These are phyloP conservation scores for Hypericum perforatum DNA, from an alignment of 345 rosid species.

Conservation along the genomic window DNA sequence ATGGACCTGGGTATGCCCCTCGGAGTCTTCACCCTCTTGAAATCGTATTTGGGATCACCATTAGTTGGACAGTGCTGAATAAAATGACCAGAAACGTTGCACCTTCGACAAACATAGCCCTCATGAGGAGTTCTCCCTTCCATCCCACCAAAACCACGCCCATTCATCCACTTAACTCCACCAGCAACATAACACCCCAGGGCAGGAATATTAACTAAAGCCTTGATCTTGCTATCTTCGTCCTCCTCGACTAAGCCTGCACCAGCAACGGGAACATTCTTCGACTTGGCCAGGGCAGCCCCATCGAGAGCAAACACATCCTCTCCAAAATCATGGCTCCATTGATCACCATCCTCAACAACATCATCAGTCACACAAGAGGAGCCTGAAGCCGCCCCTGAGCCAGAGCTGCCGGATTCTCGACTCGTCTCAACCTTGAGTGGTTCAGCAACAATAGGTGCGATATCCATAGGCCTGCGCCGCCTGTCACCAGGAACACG, in stretches of 20 bases:
- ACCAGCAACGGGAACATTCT: not conserved
- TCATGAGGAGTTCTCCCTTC: not conserved
- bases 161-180: too few species aligned
- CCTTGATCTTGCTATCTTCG: not conserved
- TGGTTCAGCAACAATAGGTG: not conserved
- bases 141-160: not conserved
- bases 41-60: too few species aligned
- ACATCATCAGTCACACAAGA: too few species aligned
- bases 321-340: not conserved
- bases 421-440: not conserved
- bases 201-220: not conserved
- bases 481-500: slow-evolving; percentile 1
- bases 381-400: too few species aligned
- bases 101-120: not conserved
- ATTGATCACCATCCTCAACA: not conserved
- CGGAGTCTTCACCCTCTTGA: too few species aligned
- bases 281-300: not conserved
- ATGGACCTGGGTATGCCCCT: too few species aligned
- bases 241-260: not conserved
- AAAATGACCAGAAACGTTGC: not conserved
- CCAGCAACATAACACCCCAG: not conserved
- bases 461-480: not conserved
- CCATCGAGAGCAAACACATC: not conserved
- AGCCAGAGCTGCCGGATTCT: not conserved
- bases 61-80: too few species aligned